Conservation (phyloP, 73 alveolate species). For the Symbiodinium natans region DNA sequence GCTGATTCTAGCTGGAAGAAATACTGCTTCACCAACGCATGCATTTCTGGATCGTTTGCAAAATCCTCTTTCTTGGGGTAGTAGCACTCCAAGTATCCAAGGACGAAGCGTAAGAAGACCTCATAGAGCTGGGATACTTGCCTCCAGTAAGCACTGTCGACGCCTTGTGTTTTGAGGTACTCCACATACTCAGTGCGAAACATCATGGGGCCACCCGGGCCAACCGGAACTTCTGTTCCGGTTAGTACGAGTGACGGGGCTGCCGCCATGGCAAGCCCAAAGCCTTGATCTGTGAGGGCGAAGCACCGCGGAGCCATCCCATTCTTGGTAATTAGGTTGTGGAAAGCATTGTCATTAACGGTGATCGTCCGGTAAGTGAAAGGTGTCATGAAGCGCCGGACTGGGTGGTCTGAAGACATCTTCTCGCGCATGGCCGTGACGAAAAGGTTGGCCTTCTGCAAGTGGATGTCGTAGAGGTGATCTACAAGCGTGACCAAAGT, state of each 20-base stretch:
- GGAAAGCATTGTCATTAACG: slow-evolving; percentile 74
- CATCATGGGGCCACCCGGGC: slow-evolving; percentile 19
- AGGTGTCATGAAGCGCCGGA: slow-evolving; percentile 71
- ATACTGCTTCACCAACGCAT: slow-evolving; percentile 19
- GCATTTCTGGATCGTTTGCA: slow-evolving; percentile 13
- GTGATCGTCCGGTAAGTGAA: slow-evolving; percentile 64
- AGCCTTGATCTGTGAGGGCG: slow-evolving; percentile 59
- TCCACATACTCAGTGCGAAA: background rate
- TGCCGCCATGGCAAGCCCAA: slow-evolving; percentile 30
- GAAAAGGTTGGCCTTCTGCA: slow-evolving; percentile 63
- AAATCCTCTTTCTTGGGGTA: slow-evolving; percentile 54
- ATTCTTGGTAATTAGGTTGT: slow-evolving; percentile 19
- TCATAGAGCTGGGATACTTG: slow-evolving; percentile 53
- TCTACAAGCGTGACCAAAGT: slow-evolving; percentile 64
- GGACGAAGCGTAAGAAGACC: background rate
- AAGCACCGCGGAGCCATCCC: slow-evolving; percentile 55
- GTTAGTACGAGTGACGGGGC: slow-evolving; percentile 38
- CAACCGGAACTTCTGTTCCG: slow-evolving; percentile 49
- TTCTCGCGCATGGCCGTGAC: slow-evolving; percentile 59
- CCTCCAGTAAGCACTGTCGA: slow-evolving; percentile 24
- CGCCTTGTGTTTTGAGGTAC: background rate
- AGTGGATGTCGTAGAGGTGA: slow-evolving; percentile 43
- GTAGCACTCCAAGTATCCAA: slow-evolving; percentile 49
- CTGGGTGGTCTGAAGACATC: slow-evolving; percentile 38
- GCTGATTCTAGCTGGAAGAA: slow-evolving; percentile 26